A percentile compares a stretch with the other conserved stretches of the same genome.
phyloP scores from a whole-genome alignment of 345 rosid species.

The Sonneratia alba region DNA sequence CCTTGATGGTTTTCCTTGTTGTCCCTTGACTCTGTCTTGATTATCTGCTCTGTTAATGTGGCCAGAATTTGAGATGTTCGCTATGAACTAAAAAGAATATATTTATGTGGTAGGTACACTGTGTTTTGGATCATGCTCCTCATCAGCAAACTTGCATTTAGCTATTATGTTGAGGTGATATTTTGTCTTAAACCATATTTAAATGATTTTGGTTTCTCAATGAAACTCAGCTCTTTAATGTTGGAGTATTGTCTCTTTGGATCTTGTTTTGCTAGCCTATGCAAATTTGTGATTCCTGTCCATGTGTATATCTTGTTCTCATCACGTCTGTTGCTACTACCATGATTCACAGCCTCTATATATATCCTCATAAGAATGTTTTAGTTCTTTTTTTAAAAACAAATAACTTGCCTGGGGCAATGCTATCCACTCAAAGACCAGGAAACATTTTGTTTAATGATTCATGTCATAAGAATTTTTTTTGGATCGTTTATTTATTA shows the following conservation, averaged over 20 bases:
- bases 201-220: not conserved
- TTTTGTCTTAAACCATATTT: not conserved
- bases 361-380: not conserved
- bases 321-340: not conserved
- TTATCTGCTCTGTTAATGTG: not conserved
- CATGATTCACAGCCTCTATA: not conserved
- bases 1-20: slow-evolving; percentile 1
- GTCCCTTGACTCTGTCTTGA: not conserved
- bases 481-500: not conserved
- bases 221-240: not conserved
- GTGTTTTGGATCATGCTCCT: slow-evolving; percentile 85
- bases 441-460: not conserved
- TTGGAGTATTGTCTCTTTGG: not conserved
- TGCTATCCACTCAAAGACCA: not conserved
- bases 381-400: not conserved
- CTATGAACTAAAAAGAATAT: not conserved
- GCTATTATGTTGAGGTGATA: slow-evolving; percentile 95
- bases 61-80: not conserved
- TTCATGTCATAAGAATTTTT: not conserved
- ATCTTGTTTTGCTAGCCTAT: not conserved
- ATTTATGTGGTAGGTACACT: slow-evolving; percentile 50
- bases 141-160: slow-evolving; percentile 89
- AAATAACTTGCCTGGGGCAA: not conserved
- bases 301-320: not conserved
- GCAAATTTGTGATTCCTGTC: not conserved